Base-by-base conservation (phyloP, 495 filamentous ascomycete species). In the Evernia prunastri region DNA sequence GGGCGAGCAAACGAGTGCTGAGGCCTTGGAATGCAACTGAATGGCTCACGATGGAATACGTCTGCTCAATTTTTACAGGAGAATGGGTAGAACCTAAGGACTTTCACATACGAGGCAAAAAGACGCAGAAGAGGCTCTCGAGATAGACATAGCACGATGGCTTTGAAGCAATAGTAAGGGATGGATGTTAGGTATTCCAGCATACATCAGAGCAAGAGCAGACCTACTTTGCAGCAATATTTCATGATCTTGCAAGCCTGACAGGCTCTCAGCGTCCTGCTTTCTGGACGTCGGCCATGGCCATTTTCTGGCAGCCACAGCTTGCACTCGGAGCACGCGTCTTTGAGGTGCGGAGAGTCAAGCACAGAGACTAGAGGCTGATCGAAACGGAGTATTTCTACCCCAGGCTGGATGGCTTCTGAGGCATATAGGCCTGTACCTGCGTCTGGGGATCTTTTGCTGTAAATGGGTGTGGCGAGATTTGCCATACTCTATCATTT, bases 191-290 rank as follows among this genome's bases (percentile, higher is more conserved):
- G 12, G 10, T 53, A 29, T 36, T 2, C 36, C 54, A 58, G 27
- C 20, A 42, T 61, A n/a, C n/a, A 4, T 11, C 10, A 59, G 4
- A 65, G 23, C 17, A 33, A 27, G 29, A 25, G 18, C 6, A 12
- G 36, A 63, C 78, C 58, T 67, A 88, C 85, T 78, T 83, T 84
- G 56, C 81, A 79, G 71, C 88, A 91, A 71, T 89, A 91, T 63
- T 78, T 81, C 0, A 85, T 81, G 17, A 80, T 74, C 57, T 77
- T 80, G 73, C 88, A 91, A 0, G 82, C 83, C 0, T 77, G 77
- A 72, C 88, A 91, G 35, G 76, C 78, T 65, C 79, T 82, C 33
- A 87, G 61, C 11, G 20, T 37, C 3, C 60, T 69, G 20, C 43
- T 59, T 18, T 72, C 4, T 25, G 40, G 6, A 12, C 42, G 56